Evolutionary conservation across 2,329 filamentous ascomycete species (phyloP), one percentile per base, ranked within the genome.

Genomic region (Epichloe hybrida): DNA sequence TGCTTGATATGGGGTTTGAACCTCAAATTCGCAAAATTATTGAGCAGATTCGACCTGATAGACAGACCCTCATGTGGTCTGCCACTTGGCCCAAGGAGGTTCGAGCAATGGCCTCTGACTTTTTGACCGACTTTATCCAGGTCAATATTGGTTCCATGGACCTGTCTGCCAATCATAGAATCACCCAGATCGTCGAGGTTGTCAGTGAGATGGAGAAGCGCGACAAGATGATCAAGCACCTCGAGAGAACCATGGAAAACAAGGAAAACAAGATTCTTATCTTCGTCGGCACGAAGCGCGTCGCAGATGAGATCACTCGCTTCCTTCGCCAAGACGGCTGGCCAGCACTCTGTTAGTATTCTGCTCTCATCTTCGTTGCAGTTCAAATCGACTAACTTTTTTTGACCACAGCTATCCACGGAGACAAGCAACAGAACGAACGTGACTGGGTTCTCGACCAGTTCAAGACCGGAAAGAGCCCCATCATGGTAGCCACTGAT

Each of bases 1-100:
- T 98, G 93, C 79, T 98, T 68, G 93, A 98, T 74, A 98, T 98
- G 93, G 93, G 93, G 81, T 97, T 98, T 73, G 93, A 98, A 74
- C 93, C 93, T 59, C 93, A 97, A 70, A 97, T 98, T 63, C 88
- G 93, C 75, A 97, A 97, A 77, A 97, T 98, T 59, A 90, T 98
- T 60, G 80, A 86, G 56, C 93, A 98, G 74, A 97, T 97, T 70
- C 88, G 93, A 61, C 93, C 93, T 50, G 93, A 98, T 68, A 85
- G 93, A 78, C 93, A 98, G 71, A 98, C 93, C 56, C 93, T 93
- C 76, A 95, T 98, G 89, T 98, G 91, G 88, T 98, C 93, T 54
- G 93, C 93, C 61, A 98, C 93, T 6, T 98, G 93, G 90, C 93
- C 93, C 64, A 96, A 96, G 79, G 91, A 97, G 70, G 91, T 98